These are phyloP conservation scores for Postia placenta DNA, from an alignment of 768 basidiomycete species.

Conservation along the genomic window DNA sequence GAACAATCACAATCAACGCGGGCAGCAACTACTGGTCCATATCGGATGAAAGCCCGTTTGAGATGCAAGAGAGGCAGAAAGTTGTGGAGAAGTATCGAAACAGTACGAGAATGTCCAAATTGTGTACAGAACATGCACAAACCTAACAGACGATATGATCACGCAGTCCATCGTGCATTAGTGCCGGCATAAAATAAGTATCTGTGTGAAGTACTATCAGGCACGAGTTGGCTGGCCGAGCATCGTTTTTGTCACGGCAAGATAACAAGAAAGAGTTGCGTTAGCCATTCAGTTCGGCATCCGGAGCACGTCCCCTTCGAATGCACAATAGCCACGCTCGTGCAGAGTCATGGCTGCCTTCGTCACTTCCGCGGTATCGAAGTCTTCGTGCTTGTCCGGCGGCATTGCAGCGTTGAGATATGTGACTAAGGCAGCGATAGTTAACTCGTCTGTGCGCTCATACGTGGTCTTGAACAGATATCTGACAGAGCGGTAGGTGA, in stretches of 20 bases:
- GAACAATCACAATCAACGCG: no score
- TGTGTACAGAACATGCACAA: not conserved
- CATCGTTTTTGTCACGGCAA: not conserved
- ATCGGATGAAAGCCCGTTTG: no score
- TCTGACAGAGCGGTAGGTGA: constrained; percentile 53
- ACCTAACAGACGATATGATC: not conserved
- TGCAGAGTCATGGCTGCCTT: constrained; percentile 25
- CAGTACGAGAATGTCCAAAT: not conserved
- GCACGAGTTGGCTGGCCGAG: not conserved
- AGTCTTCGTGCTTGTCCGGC: constrained; percentile 75
- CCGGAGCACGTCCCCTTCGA: constrained; percentile 29
- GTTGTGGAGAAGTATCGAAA: not conserved
- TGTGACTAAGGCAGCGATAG: constrained; percentile 59
- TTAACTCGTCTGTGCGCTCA: constrained; percentile 59
- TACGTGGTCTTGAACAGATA: constrained; percentile 68
- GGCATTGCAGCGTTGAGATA: constrained; percentile 77
- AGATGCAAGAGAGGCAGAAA: not conserved
- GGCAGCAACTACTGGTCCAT: no score
- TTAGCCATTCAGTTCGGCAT: constrained; percentile 1
- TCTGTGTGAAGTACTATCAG: not conserved
- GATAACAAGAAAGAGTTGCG: not conserved
- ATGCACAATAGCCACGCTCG: constrained; percentile 23
- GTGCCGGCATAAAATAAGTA: not conserved
- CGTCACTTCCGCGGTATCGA: constrained; percentile 66
- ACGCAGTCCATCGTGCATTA: not conserved